Conservation (phyloP, 202 grass and related monocot species). For the Bolboschoenoplectus hybrid region DNA sequence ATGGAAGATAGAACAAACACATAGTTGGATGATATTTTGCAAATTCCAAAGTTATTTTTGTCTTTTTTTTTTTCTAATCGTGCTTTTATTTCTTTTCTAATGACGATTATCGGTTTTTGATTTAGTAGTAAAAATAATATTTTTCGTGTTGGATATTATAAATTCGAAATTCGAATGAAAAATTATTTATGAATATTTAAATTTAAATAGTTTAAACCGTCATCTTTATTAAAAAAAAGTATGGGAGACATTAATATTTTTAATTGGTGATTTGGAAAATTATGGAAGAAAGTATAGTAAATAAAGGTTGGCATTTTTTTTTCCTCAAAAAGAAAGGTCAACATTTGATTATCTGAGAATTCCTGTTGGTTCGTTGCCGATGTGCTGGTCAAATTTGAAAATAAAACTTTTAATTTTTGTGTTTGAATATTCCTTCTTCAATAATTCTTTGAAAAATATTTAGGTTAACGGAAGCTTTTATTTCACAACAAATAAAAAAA, state of each 20-base stretch:
- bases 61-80: background rate
- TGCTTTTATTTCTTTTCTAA: background rate
- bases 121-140: too few relatives aligned
- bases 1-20: too few relatives aligned
- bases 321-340: background rate
- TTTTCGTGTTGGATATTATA: too few relatives aligned
- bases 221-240: too few relatives aligned
- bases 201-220: too few relatives aligned
- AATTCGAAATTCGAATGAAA: too few relatives aligned
- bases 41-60: background rate
- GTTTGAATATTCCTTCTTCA: background rate
- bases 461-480: too few relatives aligned
- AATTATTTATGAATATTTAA: too few relatives aligned
- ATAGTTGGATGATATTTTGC: background rate
- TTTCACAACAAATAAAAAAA: too few relatives aligned
- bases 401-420: background rate
- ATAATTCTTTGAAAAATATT: background rate
- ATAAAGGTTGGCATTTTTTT: background rate
- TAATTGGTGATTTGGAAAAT: background rate
- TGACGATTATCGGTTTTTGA: too few relatives aligned
- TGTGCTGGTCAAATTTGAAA: background rate
- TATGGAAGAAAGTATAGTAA: background rate
- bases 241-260: background rate
- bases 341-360: constrained; percentile 8
- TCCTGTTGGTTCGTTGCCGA: background rate